Evolutionary conservation across 305 asterid species (phyloP), one percentile per base, ranked within the genome.

Genomic region (Fraxinus platypoda): DNA sequence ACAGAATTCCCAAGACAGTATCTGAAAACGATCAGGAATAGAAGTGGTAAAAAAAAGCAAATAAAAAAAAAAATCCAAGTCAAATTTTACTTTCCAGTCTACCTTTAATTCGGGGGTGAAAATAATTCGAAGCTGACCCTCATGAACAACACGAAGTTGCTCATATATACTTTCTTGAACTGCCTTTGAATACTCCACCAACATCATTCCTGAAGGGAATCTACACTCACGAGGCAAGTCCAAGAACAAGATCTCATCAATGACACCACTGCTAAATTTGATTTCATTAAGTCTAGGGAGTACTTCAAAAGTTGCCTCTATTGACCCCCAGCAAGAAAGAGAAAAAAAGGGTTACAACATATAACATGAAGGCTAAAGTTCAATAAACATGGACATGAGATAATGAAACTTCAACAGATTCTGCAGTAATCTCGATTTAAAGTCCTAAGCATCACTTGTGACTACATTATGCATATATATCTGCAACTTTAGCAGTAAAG

Each of bases 261-360:
- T 82, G 49, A 95, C 93, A 37, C 99, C 99, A 81, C 97, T 94
- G 76, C 96, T 92, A 80, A 94, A 95, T 85, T 95, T 94, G 88
- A 95, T 94, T 87, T 95, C 99, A 81, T 91, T 92, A 19, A 95
- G 97, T 86, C 99, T 90, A 23, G 98, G 97, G 76, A 95, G 97
- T 83, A 95, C 97, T 92, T 94, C 98, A 83, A 90, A 95, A 81
- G 99, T 94, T 78, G 98, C 99, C 88, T 95, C 99, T 95, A 94
- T 80, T 77, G 21, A 81, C 79, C 72, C 80, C 89, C 78, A 49
- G 83, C 78, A 59, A 71, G 75, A 75, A 49, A 64, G 81, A 72
- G 71, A 52, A 28, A 21, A 71, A 26, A 70, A 83, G 9, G 59
- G 74, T 71, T 71, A 71, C 12, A 71, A 71, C 37, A 31, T 15